phyloP scores from a whole-genome alignment of 1,284 basidiomycete genomes.

The Psilocybe mexicana region DNA sequence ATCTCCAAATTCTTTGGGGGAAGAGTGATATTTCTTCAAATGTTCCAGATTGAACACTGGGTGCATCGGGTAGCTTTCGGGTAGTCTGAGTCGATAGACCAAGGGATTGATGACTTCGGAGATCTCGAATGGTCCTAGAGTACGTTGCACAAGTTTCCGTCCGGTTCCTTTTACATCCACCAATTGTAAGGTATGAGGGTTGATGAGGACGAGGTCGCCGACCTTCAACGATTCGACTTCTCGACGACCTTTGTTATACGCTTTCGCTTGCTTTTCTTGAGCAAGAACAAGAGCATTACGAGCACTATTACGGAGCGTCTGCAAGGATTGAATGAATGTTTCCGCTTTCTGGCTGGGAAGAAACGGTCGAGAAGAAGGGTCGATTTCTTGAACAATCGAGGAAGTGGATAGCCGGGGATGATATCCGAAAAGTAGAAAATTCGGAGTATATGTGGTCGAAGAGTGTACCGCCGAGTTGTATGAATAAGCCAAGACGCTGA shows the following conservation, averaged over 20 bases:
- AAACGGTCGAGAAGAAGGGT: too few species aligned
- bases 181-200: conserved; percentile 10
- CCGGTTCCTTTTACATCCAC: conserved; percentile 25
- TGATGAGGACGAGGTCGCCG: conserved; percentile 10
- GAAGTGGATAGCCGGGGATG: neutral
- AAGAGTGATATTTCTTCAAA: conserved; percentile 21
- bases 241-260: conserved; percentile 10
- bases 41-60: conserved; percentile 33
- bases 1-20: conserved; percentile 19
- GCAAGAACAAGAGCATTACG: neutral
- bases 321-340: neutral
- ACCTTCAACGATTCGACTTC: neutral
- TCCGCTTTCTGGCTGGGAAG: conserved; percentile 1
- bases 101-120: conserved; percentile 27
- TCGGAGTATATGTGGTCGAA: conserved; percentile 1
- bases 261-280: conserved; percentile 4
- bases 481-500: conserved; percentile 4
- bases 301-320: neutral
- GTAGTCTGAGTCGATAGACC: conserved; percentile 29
- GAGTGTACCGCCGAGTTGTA: conserved; percentile 11
- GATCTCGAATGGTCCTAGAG: conserved; percentile 35
- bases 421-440: conserved; percentile 3
- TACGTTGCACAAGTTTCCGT: conserved; percentile 30
- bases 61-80: conserved; percentile 25
- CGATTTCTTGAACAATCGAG: neutral